Conservation (phyloP, 768 basidiomycete genomes). For the Cyclocybe cylindracea region DNA sequence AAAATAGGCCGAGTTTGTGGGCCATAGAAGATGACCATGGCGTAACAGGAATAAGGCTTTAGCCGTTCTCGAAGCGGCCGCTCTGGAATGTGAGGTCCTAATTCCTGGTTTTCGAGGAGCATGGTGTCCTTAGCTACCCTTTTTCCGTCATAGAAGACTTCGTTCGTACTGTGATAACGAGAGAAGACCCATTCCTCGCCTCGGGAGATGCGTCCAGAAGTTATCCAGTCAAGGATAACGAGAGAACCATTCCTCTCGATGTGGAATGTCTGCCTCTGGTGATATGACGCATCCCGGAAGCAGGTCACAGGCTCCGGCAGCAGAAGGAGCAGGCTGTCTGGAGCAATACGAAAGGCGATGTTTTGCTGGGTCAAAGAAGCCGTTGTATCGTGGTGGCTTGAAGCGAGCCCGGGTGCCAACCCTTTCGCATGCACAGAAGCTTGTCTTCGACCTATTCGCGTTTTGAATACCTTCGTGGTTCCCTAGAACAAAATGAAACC, state of each 20-base stretch:
- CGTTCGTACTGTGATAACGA: conserved; percentile 83
- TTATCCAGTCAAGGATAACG: conserved; percentile 88
- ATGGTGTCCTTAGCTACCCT: conserved; percentile 76
- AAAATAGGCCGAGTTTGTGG: conserved; percentile 54
- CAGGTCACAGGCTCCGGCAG: conserved; percentile 95
- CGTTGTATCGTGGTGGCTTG: background rate
- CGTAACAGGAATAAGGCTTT: conserved; percentile 87
- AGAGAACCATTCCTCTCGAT: conserved; percentile 62
- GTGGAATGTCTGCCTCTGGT: conserved; percentile 79
- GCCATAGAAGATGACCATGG: conserved; percentile 81
- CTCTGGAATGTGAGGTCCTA: conserved; percentile 26
- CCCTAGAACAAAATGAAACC: conserved; percentile 48
- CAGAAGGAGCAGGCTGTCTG: conserved; percentile 65
- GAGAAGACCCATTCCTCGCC: conserved; percentile 93
- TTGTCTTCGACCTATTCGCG: conserved; percentile 59
- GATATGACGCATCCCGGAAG: conserved; percentile 81
- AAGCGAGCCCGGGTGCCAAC: background rate
- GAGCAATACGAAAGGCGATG: conserved; percentile 56
- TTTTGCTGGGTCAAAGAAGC: conserved; percentile 55
- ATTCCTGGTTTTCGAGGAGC: conserved; percentile 61
- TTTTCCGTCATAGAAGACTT: conserved; percentile 66
- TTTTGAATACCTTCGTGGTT: conserved; percentile 94
- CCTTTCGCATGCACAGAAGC: conserved; percentile 37
- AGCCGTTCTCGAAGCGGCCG: conserved; percentile 62
- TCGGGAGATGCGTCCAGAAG: conserved; percentile 78